Evolutionary conservation across 306 rosid genomes (phyloP).

Genomic region (Corylus americana): DNA sequence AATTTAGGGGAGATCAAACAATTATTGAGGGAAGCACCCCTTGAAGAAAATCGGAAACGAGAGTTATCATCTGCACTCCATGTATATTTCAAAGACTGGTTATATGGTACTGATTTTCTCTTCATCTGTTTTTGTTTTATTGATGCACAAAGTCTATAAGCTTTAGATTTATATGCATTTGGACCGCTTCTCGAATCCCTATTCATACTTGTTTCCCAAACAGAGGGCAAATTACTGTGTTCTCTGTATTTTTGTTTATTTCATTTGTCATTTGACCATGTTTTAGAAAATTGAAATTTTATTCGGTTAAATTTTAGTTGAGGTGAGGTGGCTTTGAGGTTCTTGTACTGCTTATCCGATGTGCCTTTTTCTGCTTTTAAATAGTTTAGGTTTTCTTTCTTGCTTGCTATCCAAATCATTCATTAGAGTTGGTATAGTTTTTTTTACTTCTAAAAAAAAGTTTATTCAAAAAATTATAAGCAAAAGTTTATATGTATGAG

Average conservation of each 20-base stretch:
- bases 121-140: conserved; percentile 9
- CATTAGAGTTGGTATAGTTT: not conserved
- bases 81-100: conserved; percentile 91
- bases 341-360: not conserved
- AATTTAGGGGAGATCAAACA: conserved; percentile 75
- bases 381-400: not conserved
- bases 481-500: not conserved
- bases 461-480: not conserved
- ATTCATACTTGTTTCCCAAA: not conserved
- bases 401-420: not conserved
- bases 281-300: not conserved
- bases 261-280: not conserved
- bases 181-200: not conserved
- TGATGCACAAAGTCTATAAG: conserved; percentile 1
- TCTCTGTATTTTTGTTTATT: not conserved
- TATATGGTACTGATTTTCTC: conserved; percentile 62
- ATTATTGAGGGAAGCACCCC: conserved; percentile 75
- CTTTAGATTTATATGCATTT: not conserved
- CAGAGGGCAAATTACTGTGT: not conserved
- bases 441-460: too few relatives aligned
- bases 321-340: not conserved
- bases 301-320: not conserved
- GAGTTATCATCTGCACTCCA: conserved; percentile 92
- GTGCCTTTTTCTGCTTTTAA: not conserved
- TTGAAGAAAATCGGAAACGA: conserved; percentile 83